These are phyloP conservation scores for Stagonosporopsis rhizophila DNA, from an alignment of 2,329 filamentous ascomycete genomes.

Conservation along the genomic window DNA sequence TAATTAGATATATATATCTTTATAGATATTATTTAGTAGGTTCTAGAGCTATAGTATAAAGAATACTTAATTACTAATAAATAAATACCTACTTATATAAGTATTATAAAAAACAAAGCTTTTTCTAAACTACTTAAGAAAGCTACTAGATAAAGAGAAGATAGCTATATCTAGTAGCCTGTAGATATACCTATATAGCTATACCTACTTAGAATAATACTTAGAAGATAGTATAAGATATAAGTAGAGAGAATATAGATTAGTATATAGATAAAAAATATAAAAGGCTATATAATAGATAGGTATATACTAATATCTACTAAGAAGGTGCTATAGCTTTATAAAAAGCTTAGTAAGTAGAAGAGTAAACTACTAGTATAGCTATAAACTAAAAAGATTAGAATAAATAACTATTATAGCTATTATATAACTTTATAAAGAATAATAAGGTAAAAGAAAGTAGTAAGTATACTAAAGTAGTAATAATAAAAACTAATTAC, in stretches of 20 bases:
- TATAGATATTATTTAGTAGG: constrained; percentile 18
- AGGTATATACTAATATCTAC: constrained; percentile 18
- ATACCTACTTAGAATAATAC: constrained; percentile 7
- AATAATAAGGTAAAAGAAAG: no score
- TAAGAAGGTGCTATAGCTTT: constrained; percentile 23
- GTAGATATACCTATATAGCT: constrained; percentile 19
- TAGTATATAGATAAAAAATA: constrained; percentile 15
- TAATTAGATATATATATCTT: constrained; percentile 23
- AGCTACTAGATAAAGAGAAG: constrained; percentile 26
- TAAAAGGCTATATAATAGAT: constrained; percentile 17
- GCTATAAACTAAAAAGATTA: constrained; percentile 20
- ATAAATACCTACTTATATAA: constrained; percentile 18
- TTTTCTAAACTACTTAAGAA: constrained; percentile 22
- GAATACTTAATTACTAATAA: constrained; percentile 13
- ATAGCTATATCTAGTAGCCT: constrained; percentile 7
- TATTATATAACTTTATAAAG: no score
- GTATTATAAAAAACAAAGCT: constrained; percentile 14
- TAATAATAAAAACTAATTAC: no score
- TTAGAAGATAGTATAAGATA: constrained; percentile 14
- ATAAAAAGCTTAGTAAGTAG: constrained; percentile 22
- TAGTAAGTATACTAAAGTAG: no score
- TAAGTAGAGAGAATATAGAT: constrained; percentile 7
- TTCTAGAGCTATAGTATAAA: constrained; percentile 6
- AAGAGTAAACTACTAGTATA: constrained; percentile 19
- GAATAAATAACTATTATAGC: constrained; percentile 17